These are phyloP conservation scores for Carallia pectinifolia DNA, from an alignment of 345 rosid species.

Conservation along the genomic window DNA sequence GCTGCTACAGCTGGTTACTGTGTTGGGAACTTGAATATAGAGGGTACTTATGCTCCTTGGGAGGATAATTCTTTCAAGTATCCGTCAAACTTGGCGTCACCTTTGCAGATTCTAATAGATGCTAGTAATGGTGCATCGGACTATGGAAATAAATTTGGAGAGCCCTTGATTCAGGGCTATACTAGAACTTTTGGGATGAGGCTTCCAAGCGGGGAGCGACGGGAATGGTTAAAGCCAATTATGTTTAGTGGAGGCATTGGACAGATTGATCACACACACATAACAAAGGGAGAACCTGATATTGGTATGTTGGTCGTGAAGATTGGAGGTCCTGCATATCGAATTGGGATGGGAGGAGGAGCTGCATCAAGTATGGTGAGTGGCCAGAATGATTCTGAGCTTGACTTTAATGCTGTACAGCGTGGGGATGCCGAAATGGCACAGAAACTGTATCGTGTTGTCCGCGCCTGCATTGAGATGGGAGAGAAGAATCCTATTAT, in stretches of 20 bases:
- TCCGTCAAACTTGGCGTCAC: conserved; percentile 81
- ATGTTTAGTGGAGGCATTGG: conserved; percentile 97
- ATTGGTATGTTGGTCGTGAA: conserved; percentile 91
- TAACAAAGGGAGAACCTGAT: conserved; percentile 81
- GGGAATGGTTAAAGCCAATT: conserved; percentile 97
- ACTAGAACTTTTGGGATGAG: conserved; percentile 91
- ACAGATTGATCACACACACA: conserved; percentile 84
- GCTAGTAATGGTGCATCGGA: conserved; percentile 98
- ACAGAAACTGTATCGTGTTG: conserved; percentile 83
- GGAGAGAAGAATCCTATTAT: conserved; percentile 87
- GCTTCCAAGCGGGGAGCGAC: conserved; percentile 86
- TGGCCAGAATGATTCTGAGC: conserved; percentile 95
- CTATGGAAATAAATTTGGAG: conserved; percentile 94
- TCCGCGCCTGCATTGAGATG: conserved; percentile 90
- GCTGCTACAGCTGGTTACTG: conserved; percentile 88
- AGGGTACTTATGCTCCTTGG: conserved; percentile 88
- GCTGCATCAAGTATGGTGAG: conserved; percentile 99
- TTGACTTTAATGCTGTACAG: conserved; percentile 96
- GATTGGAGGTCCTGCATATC: conserved; percentile 98
- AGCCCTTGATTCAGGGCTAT: conserved; percentile 93
- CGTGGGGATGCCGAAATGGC: conserved; percentile 99
- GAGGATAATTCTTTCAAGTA: conserved; percentile 74
- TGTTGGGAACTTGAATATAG: conserved; percentile 77
- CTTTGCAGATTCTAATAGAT: conserved; percentile 79
- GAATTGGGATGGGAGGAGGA: conserved; percentile 97